A percentile compares a stretch with the other conserved stretches of the same genome.
Conservation (phyloP, 2,329 filamentous ascomycete species). For the Lachnellula subtilissima region DNA sequence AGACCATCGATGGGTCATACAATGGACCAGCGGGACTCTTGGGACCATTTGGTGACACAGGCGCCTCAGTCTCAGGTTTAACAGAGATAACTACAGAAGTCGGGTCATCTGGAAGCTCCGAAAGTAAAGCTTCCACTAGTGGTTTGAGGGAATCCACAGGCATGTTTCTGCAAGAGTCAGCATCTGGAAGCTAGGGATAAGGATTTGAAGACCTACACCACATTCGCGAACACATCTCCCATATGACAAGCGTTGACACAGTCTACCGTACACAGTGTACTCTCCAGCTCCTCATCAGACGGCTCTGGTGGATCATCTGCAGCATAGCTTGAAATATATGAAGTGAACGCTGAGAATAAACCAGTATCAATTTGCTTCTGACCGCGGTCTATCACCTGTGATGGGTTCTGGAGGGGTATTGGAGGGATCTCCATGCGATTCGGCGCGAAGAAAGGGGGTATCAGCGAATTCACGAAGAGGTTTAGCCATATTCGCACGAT, state of each 20-base stretch:
- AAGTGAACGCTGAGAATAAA: conserved; percentile 89
- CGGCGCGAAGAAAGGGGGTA: conserved; percentile 72
- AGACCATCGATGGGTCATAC: conserved; percentile 84
- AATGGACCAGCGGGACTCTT: conserved; percentile 52
- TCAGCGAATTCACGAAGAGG: conserved; percentile 90
- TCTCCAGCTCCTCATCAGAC: conserved; percentile 94
- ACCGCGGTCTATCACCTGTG: conserved; percentile 86
- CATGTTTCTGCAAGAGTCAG: conserved; percentile 47
- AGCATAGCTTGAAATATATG: conserved; percentile 97
- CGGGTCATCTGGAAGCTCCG: conserved; percentile 81
- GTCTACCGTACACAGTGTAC: conserved; percentile 88
- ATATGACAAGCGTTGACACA: conserved; percentile 89
- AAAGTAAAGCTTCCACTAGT: conserved; percentile 69
- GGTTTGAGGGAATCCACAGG: conserved; percentile 53
- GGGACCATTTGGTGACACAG: conserved; percentile 55
- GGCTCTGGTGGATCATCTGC: conserved; percentile 97
- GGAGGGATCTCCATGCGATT: conserved; percentile 66
- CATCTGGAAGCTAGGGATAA: not conserved
- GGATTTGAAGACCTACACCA: conserved; percentile 53
- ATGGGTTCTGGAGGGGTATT: conserved; percentile 86
- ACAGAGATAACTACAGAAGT: conserved; percentile 79
- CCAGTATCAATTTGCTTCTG: conserved; percentile 74
- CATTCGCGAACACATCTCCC: conserved; percentile 74
- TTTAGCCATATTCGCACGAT: conserved; percentile 91
- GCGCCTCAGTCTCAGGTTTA: conserved; percentile 73